Conservation (phyloP, 148 eudicot species). For the Polygonum maritimum region DNA sequence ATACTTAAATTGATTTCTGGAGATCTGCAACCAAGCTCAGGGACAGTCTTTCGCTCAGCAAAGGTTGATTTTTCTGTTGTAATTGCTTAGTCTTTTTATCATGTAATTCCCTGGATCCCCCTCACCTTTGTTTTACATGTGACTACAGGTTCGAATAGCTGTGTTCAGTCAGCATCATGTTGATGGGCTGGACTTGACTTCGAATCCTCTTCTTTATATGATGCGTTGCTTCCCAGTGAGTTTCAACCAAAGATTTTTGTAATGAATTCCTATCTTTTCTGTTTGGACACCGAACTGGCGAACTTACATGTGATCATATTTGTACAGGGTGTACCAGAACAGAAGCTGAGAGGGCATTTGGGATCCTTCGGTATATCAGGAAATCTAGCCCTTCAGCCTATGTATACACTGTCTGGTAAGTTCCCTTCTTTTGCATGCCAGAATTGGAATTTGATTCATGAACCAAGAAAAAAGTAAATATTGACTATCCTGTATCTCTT, state of each 20-base stretch:
- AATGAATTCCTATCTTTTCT: background rate
- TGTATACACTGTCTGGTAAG: conserved; percentile 97
- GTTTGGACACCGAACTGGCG: background rate
- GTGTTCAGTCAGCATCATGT: conserved; percentile 98
- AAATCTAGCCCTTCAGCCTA: conserved; percentile 99
- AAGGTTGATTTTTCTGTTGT: conserved; percentile 39
- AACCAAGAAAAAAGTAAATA: background rate
- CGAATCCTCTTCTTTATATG: conserved; percentile 97
- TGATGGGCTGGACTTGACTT: conserved; percentile 90
- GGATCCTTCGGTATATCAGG: conserved; percentile 98
- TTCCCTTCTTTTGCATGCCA: conserved; percentile 1
- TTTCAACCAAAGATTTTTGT: background rate
- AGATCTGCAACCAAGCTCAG: conserved; percentile 96
- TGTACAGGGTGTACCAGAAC: conserved; percentile 94
- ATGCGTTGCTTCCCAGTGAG: conserved; percentile 98
- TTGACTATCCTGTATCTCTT: background rate
- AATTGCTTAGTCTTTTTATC: background rate
- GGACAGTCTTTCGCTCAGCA: conserved; percentile 96
- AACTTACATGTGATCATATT: conserved; percentile 1
- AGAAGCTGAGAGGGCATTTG: conserved; percentile 83
- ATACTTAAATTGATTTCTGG: conserved; percentile 94
- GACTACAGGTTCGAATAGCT: conserved; percentile 88
- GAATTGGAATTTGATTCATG: background rate
- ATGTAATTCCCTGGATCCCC: background rate
- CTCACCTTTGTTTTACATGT: conserved; percentile 10